Base-by-base conservation (phyloP, 2,329 filamentous ascomycete species). In the Fragosphaeria purpurea region DNA sequence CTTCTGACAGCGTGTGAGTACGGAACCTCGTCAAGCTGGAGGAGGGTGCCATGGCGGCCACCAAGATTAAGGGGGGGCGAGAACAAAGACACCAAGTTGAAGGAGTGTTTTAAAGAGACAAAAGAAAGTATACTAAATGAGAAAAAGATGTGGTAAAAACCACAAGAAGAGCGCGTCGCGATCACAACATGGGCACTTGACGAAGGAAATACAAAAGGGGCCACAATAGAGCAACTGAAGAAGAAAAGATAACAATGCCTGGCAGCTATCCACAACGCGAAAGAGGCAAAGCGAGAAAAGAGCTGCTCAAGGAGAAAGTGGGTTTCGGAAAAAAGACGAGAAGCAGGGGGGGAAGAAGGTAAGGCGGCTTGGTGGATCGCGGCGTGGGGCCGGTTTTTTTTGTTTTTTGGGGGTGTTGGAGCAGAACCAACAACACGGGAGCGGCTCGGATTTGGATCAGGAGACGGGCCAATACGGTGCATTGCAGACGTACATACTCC, bases 1-100 rank as follows among this genome's bases (percentile, higher is more conserved):
- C 56, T 46, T 56, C 51, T 53, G 56, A 52, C 22, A 53, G 48
- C 9, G 48, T 57, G 53, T 57, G 51, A 55, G 56, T 54, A 5
- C 55, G 53, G 8, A 43, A 38, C 22, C 55, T 38, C 6, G 39
- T 11, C 7, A 47, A 5, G 10, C 50, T 38, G 11, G 40, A 3
- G 12, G 44, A 49, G n/a, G 51, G 47, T 30, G 53, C 48, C 55
- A 55, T 56, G 33, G 13, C 30, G 32, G 7, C 35, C 35, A 37
- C 35, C 35, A n/a, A 13, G 31, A 35, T 34, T 42, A 43, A 37
- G 30, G 43, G 38, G 13, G 12, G 11, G 43, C 10, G 22, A 6
- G 32, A 9, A 33, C 31, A 5, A 22, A 22, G 30, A 31, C 12
- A 44, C 11, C 40, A 39, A 31, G 41, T 13, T 32, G 35, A 41